Base-by-base conservation (phyloP, 352 stramenopile species). In the Phytophthora hybrid region DNA sequence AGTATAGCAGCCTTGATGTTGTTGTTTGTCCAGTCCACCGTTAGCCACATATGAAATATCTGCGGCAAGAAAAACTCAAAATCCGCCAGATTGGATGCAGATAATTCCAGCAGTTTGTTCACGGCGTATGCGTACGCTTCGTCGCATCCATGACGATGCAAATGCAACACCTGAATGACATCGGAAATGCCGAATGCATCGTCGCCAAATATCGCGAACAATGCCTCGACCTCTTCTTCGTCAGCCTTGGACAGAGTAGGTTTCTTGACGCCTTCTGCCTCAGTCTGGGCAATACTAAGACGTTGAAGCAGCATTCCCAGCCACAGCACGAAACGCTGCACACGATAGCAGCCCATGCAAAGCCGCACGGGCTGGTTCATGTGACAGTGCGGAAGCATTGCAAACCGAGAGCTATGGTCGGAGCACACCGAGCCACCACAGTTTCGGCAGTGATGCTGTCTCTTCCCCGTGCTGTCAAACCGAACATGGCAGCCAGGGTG, bases 1-100 rank as follows among this genome's bases (percentile, higher is more conserved):
- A 95, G 77, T 39, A 95, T 77, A 16, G 79, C 88, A 4, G 84
- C 85, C 77, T 95, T 95, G 56, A 92, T 83, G 37, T 80, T 91
- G 67, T 94, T 93, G 44, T 71, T 80, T 2, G 80, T 80, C 81
- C 84, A 93, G 78, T 94, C 87, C 49, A 93, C 84, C 2, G 88
- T 93, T 51, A 93, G 76, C 88, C 88, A 95, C 77, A 94, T 84
- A 58, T 95, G 88, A 66, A 94, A 95, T 49, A 95, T 74, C 65
- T 95, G 87, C 7, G 88, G 88, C 58, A 95, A 54, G 70, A 95
- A 95, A 52, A 95, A 95, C 71, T 95, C 88, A 44, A 95, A 95
- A 71, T 95, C 88, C 10, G 85, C 70, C 46, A 95, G 47, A 63
- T 92, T 92, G 14, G 78, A 74, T 11, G 73, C 66, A 47, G 87